Conservation (phyloP, 257 asterid species). For the Perilla frutescens region DNA sequence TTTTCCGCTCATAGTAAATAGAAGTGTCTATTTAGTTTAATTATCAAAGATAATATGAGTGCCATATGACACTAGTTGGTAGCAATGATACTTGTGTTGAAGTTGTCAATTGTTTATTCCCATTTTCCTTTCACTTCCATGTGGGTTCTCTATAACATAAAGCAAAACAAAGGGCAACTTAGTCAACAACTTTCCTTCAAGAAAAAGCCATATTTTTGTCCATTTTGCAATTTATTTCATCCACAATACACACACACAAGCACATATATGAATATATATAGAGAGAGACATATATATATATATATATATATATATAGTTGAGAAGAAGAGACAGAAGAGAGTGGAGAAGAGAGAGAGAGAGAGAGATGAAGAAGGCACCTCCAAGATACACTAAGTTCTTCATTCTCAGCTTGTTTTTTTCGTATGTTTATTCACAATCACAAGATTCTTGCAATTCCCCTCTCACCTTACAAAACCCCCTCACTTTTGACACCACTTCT, state of each 20-base stretch:
- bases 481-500: slow-evolving; percentile 63
- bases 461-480: slow-evolving; percentile 38
- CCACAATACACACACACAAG: background rate
- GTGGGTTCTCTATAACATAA: slow-evolving; percentile 23
- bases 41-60: background rate
- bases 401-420: slow-evolving; percentile 29
- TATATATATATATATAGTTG: background rate
- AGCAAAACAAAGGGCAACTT: slow-evolving; percentile 12
- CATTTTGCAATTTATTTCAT: slow-evolving; percentile 26
- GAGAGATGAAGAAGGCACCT: slow-evolving; percentile 38
- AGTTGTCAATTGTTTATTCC: slow-evolving; percentile 24
- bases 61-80: background rate
- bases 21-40: background rate
- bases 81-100: slow-evolving; percentile 29
- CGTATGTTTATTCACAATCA: slow-evolving; percentile 55
- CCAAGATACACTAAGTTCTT: slow-evolving; percentile 31
- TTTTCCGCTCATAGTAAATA: background rate
- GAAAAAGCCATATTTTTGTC: slow-evolving; percentile 28
- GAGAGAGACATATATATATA: background rate
- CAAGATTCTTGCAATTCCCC: slow-evolving; percentile 63
- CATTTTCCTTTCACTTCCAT: slow-evolving; percentile 34
- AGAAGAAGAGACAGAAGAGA: background rate
- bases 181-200: slow-evolving; percentile 46
- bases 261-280: background rate
- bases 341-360: slow-evolving; percentile 21